These are phyloP conservation scores for Hymenoscyphus scutula DNA, from an alignment of 2,329 filamentous ascomycete genomes.

Conservation along the genomic window DNA sequence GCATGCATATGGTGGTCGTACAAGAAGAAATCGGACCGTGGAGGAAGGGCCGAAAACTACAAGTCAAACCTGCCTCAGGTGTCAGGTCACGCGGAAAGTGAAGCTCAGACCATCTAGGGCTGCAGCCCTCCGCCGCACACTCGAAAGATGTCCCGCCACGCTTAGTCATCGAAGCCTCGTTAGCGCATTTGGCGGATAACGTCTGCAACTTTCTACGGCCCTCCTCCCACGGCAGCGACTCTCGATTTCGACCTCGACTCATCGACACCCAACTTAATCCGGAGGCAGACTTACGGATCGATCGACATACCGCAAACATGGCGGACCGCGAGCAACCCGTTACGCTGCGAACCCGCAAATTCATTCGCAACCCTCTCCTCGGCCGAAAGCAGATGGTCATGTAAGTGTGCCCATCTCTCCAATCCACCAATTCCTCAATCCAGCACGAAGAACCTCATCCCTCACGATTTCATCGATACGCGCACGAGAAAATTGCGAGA, in stretches of 20 bases:
- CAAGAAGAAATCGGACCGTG: neutral
- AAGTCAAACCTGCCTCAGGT: neutral
- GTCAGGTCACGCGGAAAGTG: neutral
- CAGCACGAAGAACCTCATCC: neutral
- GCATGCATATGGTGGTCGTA: neutral
- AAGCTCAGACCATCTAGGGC: constrained; percentile 18
- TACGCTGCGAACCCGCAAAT: constrained; percentile 97
- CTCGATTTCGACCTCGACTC: constrained; percentile 22
- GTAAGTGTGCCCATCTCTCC: constrained; percentile 59
- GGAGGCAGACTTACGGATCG: constrained; percentile 33
- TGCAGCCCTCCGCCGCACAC: constrained; percentile 14
- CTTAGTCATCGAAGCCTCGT: constrained; percentile 23
- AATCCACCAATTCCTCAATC: constrained; percentile 19
- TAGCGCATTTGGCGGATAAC: constrained; percentile 23
- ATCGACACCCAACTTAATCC: constrained; percentile 33
- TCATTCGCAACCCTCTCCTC: constrained; percentile 99
- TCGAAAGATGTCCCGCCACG: constrained; percentile 18
- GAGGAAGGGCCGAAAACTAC: neutral
- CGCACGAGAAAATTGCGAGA: neutral
- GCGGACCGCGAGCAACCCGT: constrained; percentile 76
- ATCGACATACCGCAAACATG: constrained; percentile 66
- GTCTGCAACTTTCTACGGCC: constrained; percentile 23
- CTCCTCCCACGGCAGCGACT: constrained; percentile 24
- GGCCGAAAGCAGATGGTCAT: constrained; percentile 99
- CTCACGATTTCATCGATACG: neutral